Base-by-base conservation (phyloP, 2,329 filamentous ascomycete genomes). In the Xylaria sp. region DNA sequence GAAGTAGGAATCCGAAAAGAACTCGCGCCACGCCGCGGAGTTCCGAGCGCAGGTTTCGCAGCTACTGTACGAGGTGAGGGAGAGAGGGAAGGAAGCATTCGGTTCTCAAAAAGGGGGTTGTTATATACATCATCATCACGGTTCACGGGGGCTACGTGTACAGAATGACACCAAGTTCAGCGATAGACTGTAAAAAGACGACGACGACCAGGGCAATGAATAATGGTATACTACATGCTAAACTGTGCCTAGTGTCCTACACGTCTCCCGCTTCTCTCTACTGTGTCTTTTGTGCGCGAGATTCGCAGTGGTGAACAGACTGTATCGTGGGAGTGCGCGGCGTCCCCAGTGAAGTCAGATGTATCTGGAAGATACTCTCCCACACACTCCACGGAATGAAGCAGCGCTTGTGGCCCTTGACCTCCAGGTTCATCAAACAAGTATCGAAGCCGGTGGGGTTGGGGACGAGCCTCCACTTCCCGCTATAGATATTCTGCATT, bases 341-440 rank as follows among this genome's bases (percentile, higher is more conserved):
- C n/a, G n/a, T n/a, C n/a, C n/a, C n/a, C n/a, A n/a, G n/a, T n/a
- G n/a, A n/a, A n/a, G n/a, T n/a, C 11, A 64, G 21, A 44, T 64
- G 48, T n/a, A 19, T 44, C 44, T 40, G 33, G 29, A 58, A 61
- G 13, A 52, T 9, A 3, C 17, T 47, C 21, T 55, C 58, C 53
- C 44, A 47, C 1, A 38, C 27, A 17, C 29, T 25, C 25, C 49
- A 21, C 11, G 55, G 38, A 4, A 64, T 23, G 11, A 56, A 55
- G 44, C 44, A 10, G 13, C 25, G 41, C 5, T 25, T 37, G 15
- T 33, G n/a, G n/a, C n/a, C n/a, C n/a, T n/a, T n/a, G n/a, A n/a
- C n/a, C n/a, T n/a, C n/a, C n/a, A n/a, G n/a, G n/a, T n/a, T n/a
- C n/a, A n/a, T n/a, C n/a, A n/a, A n/a, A n/a, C n/a, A n/a, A n/a